A percentile compares a stretch with the other conserved stretches of the same genome.
Evolutionary conservation across 331 rosid species (phyloP).

Genomic region (Acacia pycnantha): DNA sequence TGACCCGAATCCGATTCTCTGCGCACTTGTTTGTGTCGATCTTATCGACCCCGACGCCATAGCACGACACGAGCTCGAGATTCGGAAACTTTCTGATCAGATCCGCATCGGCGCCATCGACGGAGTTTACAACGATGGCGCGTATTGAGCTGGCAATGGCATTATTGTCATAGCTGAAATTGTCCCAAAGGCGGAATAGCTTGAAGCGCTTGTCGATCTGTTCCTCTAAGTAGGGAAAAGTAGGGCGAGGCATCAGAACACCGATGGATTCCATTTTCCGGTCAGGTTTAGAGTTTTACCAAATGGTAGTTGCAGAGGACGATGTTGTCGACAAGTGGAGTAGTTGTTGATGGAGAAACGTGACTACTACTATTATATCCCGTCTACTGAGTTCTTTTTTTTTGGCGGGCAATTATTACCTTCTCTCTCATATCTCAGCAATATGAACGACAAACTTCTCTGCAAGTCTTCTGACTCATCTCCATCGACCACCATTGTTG

Average conservation of each 20-base stretch:
- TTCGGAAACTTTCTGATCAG: conserved; percentile 60
- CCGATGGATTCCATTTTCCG: conserved; percentile 59
- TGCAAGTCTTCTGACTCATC: background rate
- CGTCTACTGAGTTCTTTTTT: too few species aligned
- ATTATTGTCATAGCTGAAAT: background rate
- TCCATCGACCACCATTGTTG: background rate
- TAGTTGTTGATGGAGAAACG: background rate
- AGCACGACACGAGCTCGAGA: conserved; percentile 70
- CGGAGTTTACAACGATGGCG: conserved; percentile 53
- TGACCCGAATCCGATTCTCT: conserved; percentile 74
- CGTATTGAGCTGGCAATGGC: conserved; percentile 40
- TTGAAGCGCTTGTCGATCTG: conserved; percentile 76
- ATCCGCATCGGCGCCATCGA: conserved; percentile 56
- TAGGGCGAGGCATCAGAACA: conserved; percentile 48
- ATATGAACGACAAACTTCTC: background rate
- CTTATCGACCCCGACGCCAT: conserved; percentile 76
- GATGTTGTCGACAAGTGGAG: background rate
- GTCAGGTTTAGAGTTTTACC: conserved; percentile 16
- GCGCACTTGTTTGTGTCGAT: conserved; percentile 60
- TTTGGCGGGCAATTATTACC: background rate
- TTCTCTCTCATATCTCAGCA: background rate
- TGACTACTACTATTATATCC: conserved; percentile 3
- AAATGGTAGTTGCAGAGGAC: background rate
- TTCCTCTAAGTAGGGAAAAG: conserved; percentile 53
- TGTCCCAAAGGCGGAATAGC: conserved; percentile 48